phyloP scores from a whole-genome alignment of 345 rosid species.

The Clarkia xantiana region DNA sequence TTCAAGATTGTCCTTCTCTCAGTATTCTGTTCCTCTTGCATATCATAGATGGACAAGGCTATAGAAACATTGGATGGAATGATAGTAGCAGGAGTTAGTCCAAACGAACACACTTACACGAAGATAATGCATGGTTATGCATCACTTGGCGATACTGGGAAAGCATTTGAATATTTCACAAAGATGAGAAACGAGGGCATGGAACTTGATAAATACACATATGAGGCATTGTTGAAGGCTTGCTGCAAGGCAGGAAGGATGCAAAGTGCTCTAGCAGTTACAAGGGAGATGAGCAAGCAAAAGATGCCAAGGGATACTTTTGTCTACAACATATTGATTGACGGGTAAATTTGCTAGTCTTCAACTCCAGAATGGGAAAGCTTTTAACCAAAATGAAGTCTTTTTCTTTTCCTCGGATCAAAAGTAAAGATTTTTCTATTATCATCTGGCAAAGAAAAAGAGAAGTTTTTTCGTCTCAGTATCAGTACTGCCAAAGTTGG shows the following conservation, averaged over 20 bases:
- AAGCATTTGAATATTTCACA: conserved; percentile 75
- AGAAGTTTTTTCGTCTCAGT: not conserved
- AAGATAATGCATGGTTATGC: conserved; percentile 98
- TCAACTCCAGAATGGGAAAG: not conserved
- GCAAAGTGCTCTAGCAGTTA: conserved; percentile 97
- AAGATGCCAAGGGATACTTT: conserved; percentile 69
- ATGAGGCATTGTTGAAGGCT: conserved; percentile 88
- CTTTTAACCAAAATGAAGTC: not conserved
- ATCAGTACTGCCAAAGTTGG: not conserved
- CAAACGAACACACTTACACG: conserved; percentile 85
- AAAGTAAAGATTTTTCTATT: not conserved
- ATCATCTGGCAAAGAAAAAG: too few species aligned
- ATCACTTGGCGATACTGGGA: conserved; percentile 80
- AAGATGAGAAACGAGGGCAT: conserved; percentile 74
- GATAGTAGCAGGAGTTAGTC: conserved; percentile 59
- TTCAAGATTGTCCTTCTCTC: too few species aligned
- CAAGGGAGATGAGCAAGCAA: conserved; percentile 75
- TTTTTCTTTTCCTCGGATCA: not conserved
- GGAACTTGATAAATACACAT: conserved; percentile 69
- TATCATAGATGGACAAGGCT: conserved; percentile 76
- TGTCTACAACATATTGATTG: conserved; percentile 78
- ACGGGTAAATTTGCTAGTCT: conserved; percentile 43
- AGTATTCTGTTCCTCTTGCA: not conserved
- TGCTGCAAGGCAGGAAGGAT: conserved; percentile 97
- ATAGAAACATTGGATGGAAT: conserved; percentile 81